Conservation (phyloP, 169 alveolate species). For the Theileria annulata region DNA sequence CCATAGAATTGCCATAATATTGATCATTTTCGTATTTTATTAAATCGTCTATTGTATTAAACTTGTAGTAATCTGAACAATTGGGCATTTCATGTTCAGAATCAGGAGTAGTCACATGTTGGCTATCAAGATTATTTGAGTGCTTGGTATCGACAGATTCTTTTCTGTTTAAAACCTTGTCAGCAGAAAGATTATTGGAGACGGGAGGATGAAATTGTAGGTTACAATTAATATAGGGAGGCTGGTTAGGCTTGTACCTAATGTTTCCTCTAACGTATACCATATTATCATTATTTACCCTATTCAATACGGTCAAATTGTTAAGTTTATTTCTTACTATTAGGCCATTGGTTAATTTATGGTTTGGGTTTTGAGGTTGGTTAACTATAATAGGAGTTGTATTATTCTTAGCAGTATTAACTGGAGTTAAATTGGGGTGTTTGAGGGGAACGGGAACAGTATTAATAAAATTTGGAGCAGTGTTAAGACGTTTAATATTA, state of each 20-base stretch:
- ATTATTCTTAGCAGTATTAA: neutral
- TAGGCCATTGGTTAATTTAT: neutral
- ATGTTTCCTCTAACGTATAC: neutral
- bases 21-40: slow-evolving; percentile 24
- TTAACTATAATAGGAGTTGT: neutral
- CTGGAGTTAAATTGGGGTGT: neutral
- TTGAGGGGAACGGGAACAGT: neutral
- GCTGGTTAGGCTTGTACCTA: slow-evolving; percentile 2
- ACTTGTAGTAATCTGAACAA: slow-evolving; percentile 17
- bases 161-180: neutral
- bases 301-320: neutral
- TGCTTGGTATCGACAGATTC: neutral
- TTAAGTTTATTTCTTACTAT: neutral
- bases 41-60: slow-evolving; percentile 2
- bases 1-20: slow-evolving; percentile 12
- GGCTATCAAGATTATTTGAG: neutral
- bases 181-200: neutral
- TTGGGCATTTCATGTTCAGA: neutral
- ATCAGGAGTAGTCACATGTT: neutral
- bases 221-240: neutral
- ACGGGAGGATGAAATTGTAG: neutral
- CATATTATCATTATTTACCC: neutral
- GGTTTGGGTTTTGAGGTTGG: neutral
- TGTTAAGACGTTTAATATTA: neutral
- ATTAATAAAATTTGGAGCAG: no score